Percentiles rank a stretch among this genome's conserved stretches.
phyloP scores from a whole-genome alignment of 306 rosid species.

The Vachellia pachyceras region DNA sequence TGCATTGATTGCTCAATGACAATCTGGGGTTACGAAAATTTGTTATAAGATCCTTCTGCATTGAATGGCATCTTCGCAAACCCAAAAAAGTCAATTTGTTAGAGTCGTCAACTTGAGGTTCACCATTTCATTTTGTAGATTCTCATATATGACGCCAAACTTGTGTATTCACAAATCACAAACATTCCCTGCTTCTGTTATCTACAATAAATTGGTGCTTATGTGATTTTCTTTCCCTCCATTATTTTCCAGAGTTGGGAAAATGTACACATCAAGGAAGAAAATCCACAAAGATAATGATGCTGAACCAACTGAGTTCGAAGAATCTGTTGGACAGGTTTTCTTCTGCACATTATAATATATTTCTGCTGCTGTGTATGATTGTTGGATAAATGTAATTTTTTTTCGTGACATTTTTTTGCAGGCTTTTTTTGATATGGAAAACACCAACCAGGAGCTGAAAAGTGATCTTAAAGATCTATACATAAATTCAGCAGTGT shows the following conservation, averaged over 20 bases:
- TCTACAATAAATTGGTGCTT: not conserved
- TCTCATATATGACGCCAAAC: not conserved
- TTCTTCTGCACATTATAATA: not conserved
- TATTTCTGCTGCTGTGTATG: not conserved
- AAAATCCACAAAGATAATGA: constrained; percentile 76
- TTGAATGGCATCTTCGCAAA: not conserved
- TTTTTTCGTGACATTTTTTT: not conserved
- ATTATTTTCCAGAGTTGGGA: constrained; percentile 32
- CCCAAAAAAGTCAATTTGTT: not conserved
- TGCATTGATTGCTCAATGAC: not conserved
- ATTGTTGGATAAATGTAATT: not conserved
- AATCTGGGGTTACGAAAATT: not conserved
- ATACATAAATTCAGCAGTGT: constrained; percentile 83
- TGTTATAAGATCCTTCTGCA: not conserved
- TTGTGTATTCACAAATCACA: not conserved
- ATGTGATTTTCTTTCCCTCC: not conserved
- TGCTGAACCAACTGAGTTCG: constrained; percentile 74
- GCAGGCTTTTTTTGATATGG: constrained; percentile 83
- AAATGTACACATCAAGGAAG: constrained; percentile 74
- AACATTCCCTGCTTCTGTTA: not conserved
- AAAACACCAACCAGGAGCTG: constrained; percentile 77
- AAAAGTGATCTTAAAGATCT: constrained; percentile 93
- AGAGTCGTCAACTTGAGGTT: not conserved
- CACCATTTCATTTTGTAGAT: not conserved
- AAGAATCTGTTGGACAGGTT: constrained; percentile 83